A percentile compares a stretch with the other conserved stretches of the same genome.
phyloP scores from a whole-genome alignment of 116 monocot species.

The Dioscorea cayenensis region DNA sequence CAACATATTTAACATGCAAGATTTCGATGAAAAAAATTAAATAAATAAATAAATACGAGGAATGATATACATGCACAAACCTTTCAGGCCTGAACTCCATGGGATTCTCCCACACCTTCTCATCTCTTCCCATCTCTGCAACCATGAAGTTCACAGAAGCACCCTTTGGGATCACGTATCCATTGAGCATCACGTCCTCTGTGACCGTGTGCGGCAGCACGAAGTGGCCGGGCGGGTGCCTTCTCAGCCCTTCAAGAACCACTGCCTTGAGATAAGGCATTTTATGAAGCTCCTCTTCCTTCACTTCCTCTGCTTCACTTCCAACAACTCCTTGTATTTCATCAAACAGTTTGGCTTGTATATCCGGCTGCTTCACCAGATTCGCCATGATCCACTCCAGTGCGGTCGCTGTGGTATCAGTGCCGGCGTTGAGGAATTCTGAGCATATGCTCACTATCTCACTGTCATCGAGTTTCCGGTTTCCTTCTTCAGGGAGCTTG shows the following conservation, averaged over 20 bases:
- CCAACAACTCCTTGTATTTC: not conserved
- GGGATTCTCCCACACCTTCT: not conserved
- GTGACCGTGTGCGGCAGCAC: constrained; percentile 7
- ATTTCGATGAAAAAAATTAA: constrained; percentile 23
- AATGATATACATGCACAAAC: too few species aligned
- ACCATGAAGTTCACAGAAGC: not conserved
- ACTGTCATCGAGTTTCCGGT: not conserved
- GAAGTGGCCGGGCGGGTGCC: constrained; percentile 14
- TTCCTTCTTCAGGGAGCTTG: constrained; percentile 7
- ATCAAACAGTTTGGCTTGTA: not conserved
- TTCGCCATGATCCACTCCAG: constrained; percentile 8
- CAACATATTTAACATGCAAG: not conserved
- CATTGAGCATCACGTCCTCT: not conserved
- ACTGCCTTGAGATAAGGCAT: constrained; percentile 23
- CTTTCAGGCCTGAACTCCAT: constrained; percentile 2
- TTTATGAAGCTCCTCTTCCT: not conserved
- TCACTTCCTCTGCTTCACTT: not conserved
- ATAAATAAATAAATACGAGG: too few species aligned
- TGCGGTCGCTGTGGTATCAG: constrained; percentile 6
- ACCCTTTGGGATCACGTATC: not conserved
- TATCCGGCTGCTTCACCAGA: not conserved
- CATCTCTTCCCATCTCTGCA: not conserved
- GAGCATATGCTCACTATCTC: constrained; percentile 1
- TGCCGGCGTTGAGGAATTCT: constrained; percentile 9
- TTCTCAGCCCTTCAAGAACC: constrained; percentile 13